Base-by-base conservation (phyloP, 768 basidiomycete genomes). In the Phaffia tasmanica region DNA sequence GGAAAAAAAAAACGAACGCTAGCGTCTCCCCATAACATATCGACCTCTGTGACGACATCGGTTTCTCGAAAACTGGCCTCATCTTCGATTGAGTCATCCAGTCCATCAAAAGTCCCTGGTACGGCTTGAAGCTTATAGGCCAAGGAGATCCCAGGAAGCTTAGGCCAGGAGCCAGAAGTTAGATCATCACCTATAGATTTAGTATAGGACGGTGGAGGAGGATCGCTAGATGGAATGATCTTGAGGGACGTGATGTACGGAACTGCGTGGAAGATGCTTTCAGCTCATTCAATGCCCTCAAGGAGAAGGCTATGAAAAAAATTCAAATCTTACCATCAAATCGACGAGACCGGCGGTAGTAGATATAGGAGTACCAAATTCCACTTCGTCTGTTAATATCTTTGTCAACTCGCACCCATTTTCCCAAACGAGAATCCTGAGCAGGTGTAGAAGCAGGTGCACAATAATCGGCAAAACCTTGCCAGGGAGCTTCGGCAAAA, bases 381-480 rank as follows among this genome's bases (percentile, higher is more conserved):
- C 79, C 85, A 77, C 79, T 81, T 79, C 46, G 25, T 46, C 9
- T 70, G 73, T 92, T 92, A 46, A 97, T 76, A 77, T 97, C 87
- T 55, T 83, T 81, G 49, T 84, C 84, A 16, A 99, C 86, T 18
- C 87, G 83, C 1, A 94, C 89, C 94, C 94, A 99, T 71, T 86
- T 88, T 1, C 80, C 80, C 30, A 76, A 73, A 11, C 69, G 82
- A 6, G 86, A 84, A 73, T 91, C 87, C 57, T 86, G 76, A 73
- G 88, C 86, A 15, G 79, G 78, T 1, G 84, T 89, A 1, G 86
- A 82, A 0, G 79, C 74, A 0, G 92, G 92, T 0, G 77, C 76
- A 74, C 92, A 97, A 15, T 87, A 69, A 29, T 83, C 81, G 0
- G 80, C 78, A 49, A 84, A 75, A 4, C 35, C 35, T 2, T 75